Conservation (phyloP, 495 filamentous ascomycete species). For the Lasiosphaeria miniovina region DNA sequence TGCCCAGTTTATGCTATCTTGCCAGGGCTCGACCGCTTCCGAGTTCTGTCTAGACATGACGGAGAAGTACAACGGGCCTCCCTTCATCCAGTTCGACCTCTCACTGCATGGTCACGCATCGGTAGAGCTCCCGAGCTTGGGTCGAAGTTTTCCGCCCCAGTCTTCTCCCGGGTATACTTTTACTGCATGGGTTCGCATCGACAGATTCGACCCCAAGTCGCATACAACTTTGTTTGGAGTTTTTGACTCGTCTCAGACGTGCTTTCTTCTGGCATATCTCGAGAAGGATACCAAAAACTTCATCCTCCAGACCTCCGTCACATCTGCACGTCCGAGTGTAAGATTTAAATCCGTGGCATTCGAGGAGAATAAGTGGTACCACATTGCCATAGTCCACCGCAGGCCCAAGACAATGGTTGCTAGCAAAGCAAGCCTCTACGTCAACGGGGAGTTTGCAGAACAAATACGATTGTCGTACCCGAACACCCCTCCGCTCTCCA, state of each 20-base stretch:
- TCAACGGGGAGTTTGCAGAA: constrained; percentile 91
- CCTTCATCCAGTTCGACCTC: constrained; percentile 91
- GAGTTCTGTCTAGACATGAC: constrained; percentile 73
- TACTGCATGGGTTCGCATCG: constrained; percentile 80
- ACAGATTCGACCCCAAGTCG: constrained; percentile 75
- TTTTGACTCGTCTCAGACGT: constrained; percentile 88
- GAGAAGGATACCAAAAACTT: constrained; percentile 94
- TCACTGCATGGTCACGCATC: constrained; percentile 84
- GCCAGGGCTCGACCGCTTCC: constrained; percentile 58
- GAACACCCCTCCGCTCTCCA: constrained; percentile 58
- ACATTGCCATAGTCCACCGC: constrained; percentile 81
- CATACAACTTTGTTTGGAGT: constrained; percentile 96
- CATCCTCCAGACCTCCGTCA: constrained; percentile 93
- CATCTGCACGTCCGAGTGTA: constrained; percentile 79
- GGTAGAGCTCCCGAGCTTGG: constrained; percentile 79
- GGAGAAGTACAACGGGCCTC: constrained; percentile 66
- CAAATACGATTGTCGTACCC: constrained; percentile 89
- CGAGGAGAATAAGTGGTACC: constrained; percentile 78
- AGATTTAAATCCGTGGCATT: constrained; percentile 84
- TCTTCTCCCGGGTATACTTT: constrained; percentile 81
- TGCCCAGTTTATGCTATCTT: constrained; percentile 70
- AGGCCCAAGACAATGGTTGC: constrained; percentile 69
- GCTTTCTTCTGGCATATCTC: constrained; percentile 89
- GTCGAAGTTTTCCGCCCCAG: constrained; percentile 72
- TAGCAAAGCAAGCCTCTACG: constrained; percentile 82